Percentiles rank a stretch among this genome's conserved stretches.
These are phyloP conservation scores for Suillus clintonianus DNA, from an alignment of 768 basidiomycete genomes.

Conservation along the genomic window DNA sequence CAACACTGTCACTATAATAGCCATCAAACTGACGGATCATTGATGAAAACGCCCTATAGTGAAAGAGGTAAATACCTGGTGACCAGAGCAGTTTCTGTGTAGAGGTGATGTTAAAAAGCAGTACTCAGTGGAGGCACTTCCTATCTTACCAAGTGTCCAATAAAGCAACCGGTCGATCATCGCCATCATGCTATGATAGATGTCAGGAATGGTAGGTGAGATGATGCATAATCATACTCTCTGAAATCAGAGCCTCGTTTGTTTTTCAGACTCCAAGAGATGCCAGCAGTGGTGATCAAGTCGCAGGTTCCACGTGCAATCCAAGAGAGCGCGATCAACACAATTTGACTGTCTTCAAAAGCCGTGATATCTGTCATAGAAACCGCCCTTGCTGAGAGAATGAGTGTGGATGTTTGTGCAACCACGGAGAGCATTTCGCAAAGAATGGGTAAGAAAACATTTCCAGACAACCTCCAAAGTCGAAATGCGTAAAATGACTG, in stretches of 20 bases:
- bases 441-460: background rate
- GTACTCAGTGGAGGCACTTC: background rate
- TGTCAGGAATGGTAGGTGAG: background rate
- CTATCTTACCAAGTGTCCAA: background rate
- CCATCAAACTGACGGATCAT: background rate
- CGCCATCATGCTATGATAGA: background rate
- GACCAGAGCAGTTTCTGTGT: background rate
- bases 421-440: background rate
- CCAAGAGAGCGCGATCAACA: background rate
- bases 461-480: constrained; percentile 3
- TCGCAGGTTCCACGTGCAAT: background rate
- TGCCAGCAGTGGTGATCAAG: background rate
- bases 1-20: background rate
- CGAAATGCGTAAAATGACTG: constrained; percentile 8
- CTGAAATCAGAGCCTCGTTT: background rate
- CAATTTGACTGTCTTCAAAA: background rate
- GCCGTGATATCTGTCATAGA: background rate
- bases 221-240: background rate
- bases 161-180: background rate
- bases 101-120: background rate
- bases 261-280: background rate
- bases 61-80: background rate
- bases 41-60: background rate
- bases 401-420: background rate
- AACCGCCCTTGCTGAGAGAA: background rate